phyloP scores from a whole-genome alignment of 169 alveolate species.

The Eimeria falciformis region DNA sequence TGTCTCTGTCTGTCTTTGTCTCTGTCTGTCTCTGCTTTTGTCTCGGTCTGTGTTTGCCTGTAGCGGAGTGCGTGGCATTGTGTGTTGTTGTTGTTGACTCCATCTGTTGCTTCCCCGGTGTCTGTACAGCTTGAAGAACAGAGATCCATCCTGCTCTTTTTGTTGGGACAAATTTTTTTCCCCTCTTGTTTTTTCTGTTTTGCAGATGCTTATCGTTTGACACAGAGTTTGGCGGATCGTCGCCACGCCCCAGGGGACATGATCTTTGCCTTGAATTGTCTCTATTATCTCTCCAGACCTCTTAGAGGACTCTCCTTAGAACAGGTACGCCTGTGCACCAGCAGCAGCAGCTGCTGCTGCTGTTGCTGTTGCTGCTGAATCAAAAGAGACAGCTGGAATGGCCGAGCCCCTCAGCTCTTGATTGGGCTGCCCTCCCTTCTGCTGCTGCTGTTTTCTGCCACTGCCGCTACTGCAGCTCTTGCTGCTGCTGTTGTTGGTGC shows the following conservation, averaged over 20 bases:
- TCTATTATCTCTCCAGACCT: slow-evolving; percentile 44
- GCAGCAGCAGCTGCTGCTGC: neutral
- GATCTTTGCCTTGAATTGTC: slow-evolving; percentile 35
- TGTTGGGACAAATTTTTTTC: no score
- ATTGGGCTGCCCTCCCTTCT: no score
- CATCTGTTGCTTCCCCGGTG: neutral
- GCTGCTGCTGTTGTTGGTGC: neutral
- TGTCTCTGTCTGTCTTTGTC: no score
- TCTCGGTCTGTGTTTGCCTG: neutral
- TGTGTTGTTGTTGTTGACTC: neutral
- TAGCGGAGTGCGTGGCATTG: neutral
- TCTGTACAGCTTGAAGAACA: no score
- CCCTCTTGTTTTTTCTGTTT: neutral
- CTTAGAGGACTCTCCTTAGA: slow-evolving; percentile 56
- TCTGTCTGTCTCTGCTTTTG: no score
- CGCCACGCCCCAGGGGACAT: slow-evolving; percentile 64
- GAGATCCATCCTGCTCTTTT: neutral
- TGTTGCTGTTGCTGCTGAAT: neutral
- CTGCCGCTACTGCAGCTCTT: neutral
- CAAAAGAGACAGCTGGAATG: neutral
- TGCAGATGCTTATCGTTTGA: slow-evolving; percentile 45
- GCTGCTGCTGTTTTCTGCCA: no score
- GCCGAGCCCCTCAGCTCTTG: no score
- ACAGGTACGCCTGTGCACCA: slow-evolving; percentile 11
- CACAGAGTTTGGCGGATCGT: slow-evolving; percentile 63